Conservation (phyloP, 148 eudicot genomes). For the Silene conica region DNA sequence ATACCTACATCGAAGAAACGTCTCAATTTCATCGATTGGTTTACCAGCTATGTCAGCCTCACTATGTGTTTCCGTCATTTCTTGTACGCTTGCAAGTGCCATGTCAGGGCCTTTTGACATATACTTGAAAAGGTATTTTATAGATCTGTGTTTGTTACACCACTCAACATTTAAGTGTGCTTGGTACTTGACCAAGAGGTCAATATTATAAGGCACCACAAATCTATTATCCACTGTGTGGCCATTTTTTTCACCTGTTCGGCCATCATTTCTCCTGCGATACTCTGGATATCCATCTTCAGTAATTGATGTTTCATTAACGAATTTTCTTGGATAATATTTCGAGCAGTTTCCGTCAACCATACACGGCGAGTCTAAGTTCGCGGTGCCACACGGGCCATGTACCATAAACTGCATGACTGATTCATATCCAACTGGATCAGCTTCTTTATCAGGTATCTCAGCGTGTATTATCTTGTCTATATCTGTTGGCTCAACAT, state of each 20-base stretch:
- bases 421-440: too few species aligned
- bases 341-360: neutral
- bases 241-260: neutral
- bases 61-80: neutral
- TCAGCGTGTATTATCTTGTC: too few species aligned
- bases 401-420: too few species aligned
- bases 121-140: slow-evolving; percentile 12
- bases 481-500: too few species aligned
- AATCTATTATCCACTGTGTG: neutral
- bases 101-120: slow-evolving; percentile 15
- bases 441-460: too few species aligned
- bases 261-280: slow-evolving; percentile 5
- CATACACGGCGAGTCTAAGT: neutral
- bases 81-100: slow-evolving; percentile 18
- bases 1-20: neutral
- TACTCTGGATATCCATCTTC: slow-evolving; percentile 8
- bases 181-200: slow-evolving; percentile 6
- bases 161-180: too few species aligned
- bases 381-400: too few species aligned
- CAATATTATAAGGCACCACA: slow-evolving; percentile 1
- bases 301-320: neutral
- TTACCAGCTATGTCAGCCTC: neutral
- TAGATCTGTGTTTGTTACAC: neutral
- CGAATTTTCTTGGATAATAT: neutral
- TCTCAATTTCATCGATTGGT: slow-evolving; percentile 10